Conservation (phyloP, 495 filamentous ascomycete species). For the Penicillium argentinense region DNA sequence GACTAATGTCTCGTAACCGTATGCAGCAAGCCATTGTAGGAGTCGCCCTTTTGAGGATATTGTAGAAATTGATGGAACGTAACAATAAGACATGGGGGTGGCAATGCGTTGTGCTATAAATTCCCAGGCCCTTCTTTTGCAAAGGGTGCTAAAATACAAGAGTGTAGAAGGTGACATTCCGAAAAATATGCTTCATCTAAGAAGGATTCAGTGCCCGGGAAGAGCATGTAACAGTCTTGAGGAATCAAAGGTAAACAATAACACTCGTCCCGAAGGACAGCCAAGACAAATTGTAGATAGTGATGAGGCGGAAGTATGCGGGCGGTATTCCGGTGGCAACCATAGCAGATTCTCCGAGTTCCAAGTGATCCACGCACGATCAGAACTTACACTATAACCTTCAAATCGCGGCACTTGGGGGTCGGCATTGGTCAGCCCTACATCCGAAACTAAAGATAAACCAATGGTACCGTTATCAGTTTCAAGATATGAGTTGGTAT, state of each 20-base stretch:
- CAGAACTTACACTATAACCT: constrained; percentile 1
- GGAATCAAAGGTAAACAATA: constrained; percentile 3
- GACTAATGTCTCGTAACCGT: too few species aligned
- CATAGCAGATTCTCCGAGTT: constrained; percentile 6
- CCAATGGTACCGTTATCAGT: neutral
- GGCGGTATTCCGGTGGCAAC: constrained; percentile 9
- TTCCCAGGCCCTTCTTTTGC: neutral
- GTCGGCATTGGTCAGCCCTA: neutral
- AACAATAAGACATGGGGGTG: too few species aligned
- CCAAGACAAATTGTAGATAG: constrained; percentile 1
- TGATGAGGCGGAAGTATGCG: neutral
- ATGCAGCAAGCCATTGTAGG: too few species aligned
- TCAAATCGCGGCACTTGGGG: neutral
- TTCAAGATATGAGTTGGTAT: neutral
- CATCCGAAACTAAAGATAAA: neutral
- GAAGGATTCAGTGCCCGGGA: neutral
- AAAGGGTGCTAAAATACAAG: neutral
- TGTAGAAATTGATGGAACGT: too few species aligned
- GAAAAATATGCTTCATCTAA: neutral
- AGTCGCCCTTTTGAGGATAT: too few species aligned
- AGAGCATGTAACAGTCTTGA: neutral
- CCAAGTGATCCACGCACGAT: constrained; percentile 7
- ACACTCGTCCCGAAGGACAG: constrained; percentile 6
- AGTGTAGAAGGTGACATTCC: neutral
- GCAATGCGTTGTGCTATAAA: neutral